Conservation (phyloP, 2,329 filamentous ascomycete species). For the Biscogniauxia marginata region DNA sequence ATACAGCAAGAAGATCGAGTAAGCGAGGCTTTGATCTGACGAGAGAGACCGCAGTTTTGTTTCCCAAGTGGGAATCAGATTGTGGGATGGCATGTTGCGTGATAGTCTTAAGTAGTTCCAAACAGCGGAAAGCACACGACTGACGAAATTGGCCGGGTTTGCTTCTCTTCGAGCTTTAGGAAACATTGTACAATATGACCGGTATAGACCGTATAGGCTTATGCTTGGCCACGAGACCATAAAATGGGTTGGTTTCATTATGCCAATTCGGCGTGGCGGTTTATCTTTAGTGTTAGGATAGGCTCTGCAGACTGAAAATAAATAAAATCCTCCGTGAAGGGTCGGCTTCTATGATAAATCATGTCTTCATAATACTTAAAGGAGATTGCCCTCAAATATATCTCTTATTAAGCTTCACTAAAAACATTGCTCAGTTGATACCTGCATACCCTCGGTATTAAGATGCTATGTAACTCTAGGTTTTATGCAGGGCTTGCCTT, state of each 20-base stretch:
- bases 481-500: too few relatives aligned
- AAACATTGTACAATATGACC: not conserved
- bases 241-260: not conserved
- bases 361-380: too few relatives aligned
- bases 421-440: too few relatives aligned
- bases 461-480: too few relatives aligned
- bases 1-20: slow-evolving; percentile 27
- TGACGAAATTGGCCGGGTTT: not conserved
- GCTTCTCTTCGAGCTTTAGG: not conserved
- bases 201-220: not conserved
- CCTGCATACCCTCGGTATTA: too few relatives aligned
- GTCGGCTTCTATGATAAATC: too few relatives aligned
- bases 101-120: not conserved
- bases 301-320: not conserved
- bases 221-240: not conserved
- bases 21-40: not conserved
- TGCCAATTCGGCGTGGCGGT: not conserved
- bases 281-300: not conserved
- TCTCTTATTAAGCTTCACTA: too few relatives aligned
- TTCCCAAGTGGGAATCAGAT: too few relatives aligned
- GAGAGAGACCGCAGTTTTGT: not conserved
- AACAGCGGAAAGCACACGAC: not conserved
- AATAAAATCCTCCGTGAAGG: not conserved
- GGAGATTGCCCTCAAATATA: not conserved
- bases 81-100: not conserved